A percentile compares a stretch with the other conserved stretches of the same genome.
Evolutionary conservation across 306 rosid species (phyloP).

Genomic region (Begonia peltatifolia): DNA sequence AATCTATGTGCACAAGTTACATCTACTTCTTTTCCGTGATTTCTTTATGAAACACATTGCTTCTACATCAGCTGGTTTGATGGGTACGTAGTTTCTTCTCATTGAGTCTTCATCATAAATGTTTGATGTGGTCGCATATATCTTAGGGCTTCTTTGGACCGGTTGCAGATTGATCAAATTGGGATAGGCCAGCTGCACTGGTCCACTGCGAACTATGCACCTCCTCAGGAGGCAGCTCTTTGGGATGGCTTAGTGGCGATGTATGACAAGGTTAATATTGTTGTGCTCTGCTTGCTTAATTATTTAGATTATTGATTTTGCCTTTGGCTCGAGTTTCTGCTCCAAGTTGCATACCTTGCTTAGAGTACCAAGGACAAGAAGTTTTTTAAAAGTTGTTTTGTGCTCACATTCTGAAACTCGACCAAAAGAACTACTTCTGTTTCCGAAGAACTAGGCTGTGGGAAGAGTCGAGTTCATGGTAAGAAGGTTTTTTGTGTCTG

Average conservation of each 20-base stretch:
- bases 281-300: neutral
- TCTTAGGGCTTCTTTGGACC: conserved; percentile 72
- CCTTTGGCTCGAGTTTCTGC: no score
- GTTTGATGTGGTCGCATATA: conserved; percentile 4
- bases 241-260: conserved; percentile 98
- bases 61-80: no score
- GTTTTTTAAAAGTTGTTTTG: no score
- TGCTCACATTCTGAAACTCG: no score
- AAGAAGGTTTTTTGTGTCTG: no score
- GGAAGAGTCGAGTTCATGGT: no score
- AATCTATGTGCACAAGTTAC: neutral
- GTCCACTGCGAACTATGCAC: conserved; percentile 93
- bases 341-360: no score
- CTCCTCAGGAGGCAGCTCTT: conserved; percentile 77
- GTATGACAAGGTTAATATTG: conserved; percentile 66
- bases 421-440: no score
- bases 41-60: neutral
- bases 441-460: no score
- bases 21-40: neutral
- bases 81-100: neutral
- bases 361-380: no score
- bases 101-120: conserved; percentile 2
- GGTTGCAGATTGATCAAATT: conserved; percentile 72
- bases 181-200: conserved; percentile 94
- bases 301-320: no score